Evolutionary conservation across 257 asterid genomes (phyloP).

Genomic region (Plectranthus barbatus): DNA sequence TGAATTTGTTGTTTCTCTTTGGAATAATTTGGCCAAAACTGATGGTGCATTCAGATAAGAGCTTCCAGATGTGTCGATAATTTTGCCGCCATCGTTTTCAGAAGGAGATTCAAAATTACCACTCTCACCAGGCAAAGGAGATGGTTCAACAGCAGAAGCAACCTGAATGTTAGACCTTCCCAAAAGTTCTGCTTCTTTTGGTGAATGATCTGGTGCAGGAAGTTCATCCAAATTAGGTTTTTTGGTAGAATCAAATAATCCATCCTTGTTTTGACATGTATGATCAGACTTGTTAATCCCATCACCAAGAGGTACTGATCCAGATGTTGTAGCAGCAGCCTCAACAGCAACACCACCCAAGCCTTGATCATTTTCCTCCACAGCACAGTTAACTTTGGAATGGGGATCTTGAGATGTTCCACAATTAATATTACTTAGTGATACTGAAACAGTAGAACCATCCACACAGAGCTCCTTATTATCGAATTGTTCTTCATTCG

Average conservation of each 20-base stretch:
- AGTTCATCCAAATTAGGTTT: conserved; percentile 9
- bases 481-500: conserved; percentile 12
- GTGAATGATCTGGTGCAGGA: conserved; percentile 16
- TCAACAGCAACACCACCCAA: conserved; percentile 3
- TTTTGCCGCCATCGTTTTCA: conserved; percentile 14
- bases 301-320: conserved; percentile 16
- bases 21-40: background rate
- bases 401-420: conserved; percentile 23
- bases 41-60: conserved; percentile 8
- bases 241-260: conserved; percentile 1
- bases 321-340: conserved; percentile 12
- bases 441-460: conserved; percentile 22
- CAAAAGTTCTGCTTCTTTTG: conserved; percentile 14
- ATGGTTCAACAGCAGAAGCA: conserved; percentile 14
- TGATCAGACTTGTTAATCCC: conserved; percentile 17
- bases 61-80: conserved; percentile 13
- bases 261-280: conserved; percentile 1
- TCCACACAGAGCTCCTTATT: conserved; percentile 8
- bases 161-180: conserved; percentile 6
- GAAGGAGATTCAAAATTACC: conserved; percentile 4
- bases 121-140: conserved; percentile 10
- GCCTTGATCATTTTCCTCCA: conserved; percentile 20
- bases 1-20: background rate
- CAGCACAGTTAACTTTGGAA: conserved; percentile 9
- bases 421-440: conserved; percentile 15